Percentiles rank a stretch among this genome's conserved stretches.
Evolutionary conservation across 345 rosid genomes (phyloP).

Genomic region (Leavenworthia alabamica): DNA sequence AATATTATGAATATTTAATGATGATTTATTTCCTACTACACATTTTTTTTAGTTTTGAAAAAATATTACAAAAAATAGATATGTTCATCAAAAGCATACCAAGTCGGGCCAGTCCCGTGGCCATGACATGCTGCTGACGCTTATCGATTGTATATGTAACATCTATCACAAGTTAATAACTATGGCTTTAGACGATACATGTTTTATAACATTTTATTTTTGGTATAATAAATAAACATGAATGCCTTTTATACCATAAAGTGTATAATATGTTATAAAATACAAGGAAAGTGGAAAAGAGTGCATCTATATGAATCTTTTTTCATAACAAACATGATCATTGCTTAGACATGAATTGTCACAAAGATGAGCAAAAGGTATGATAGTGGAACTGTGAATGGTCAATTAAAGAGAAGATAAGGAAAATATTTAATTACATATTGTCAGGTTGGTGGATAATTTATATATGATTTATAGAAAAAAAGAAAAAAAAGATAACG

Average conservation of each 20-base stretch:
- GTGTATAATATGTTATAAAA: not conserved
- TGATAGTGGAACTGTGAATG: slow-evolving; percentile 32
- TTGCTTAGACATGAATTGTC: slow-evolving; percentile 28
- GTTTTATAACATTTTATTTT: not conserved
- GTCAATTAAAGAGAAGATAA: slow-evolving; percentile 28
- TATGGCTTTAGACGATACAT: not conserved
- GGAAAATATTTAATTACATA: not conserved
- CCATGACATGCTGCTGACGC: not conserved
- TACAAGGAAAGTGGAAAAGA: slow-evolving; percentile 20
- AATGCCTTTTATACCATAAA: slow-evolving; percentile 13
- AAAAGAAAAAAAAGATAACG: not conserved
- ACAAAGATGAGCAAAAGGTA: slow-evolving; percentile 23
- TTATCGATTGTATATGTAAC: not conserved
- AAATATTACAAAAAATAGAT: not conserved
- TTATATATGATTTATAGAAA: not conserved
- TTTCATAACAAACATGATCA: slow-evolving; percentile 21
- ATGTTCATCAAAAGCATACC: not conserved
- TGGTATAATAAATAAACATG: not conserved
- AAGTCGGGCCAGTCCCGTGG: not conserved
- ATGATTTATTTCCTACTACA: not conserved
- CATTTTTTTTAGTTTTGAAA: not conserved
- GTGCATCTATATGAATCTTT: slow-evolving; percentile 22
- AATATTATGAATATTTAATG: not conserved
- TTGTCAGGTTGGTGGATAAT: slow-evolving; percentile 22
- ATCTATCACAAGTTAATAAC: not conserved